A percentile compares a stretch with the other conserved stretches of the same genome.
phyloP scores from a whole-genome alignment of 176 grass and related monocot species.

The Eleusine coracana region DNA sequence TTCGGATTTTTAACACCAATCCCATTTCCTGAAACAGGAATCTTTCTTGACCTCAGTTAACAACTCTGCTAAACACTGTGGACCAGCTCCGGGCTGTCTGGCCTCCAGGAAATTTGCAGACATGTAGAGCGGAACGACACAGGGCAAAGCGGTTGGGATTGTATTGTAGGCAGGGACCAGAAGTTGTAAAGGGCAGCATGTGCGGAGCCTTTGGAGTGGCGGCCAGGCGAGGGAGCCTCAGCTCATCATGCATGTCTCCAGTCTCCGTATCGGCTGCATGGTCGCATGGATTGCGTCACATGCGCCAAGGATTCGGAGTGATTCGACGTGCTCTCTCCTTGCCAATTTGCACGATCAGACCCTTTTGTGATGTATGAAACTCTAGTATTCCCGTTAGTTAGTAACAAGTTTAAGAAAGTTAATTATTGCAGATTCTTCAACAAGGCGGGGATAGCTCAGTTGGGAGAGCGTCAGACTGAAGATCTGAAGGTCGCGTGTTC shows the following conservation, averaged over 20 bases:
- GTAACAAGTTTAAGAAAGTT: too few species aligned
- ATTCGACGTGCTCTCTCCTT: not conserved
- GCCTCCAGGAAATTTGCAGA: not conserved
- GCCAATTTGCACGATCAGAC: too few species aligned
- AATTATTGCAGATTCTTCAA: too few species aligned
- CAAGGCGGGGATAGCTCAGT: constrained; percentile 83
- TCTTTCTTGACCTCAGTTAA: not conserved
- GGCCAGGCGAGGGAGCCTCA: not conserved
- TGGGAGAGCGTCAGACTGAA: constrained; percentile 97
- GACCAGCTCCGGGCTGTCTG: not conserved
- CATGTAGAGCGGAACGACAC: too few species aligned
- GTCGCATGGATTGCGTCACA: constrained; percentile 27
- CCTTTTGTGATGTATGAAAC: too few species aligned
- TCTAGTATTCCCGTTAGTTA: too few species aligned
- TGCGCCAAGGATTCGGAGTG: not conserved
- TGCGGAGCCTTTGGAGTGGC: not conserved
- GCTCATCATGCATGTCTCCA: constrained; percentile 37
- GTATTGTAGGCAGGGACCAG: not conserved
- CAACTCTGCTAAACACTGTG: not conserved
- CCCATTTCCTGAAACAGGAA: not conserved
- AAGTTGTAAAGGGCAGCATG: constrained; percentile 21
- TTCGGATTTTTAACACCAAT: not conserved
- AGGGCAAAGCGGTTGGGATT: not conserved
- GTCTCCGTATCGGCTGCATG: constrained; percentile 15
- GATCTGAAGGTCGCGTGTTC: constrained; percentile 98